Conservation (phyloP, 495 filamentous ascomycete species). For the Xylaria telfairii region DNA sequence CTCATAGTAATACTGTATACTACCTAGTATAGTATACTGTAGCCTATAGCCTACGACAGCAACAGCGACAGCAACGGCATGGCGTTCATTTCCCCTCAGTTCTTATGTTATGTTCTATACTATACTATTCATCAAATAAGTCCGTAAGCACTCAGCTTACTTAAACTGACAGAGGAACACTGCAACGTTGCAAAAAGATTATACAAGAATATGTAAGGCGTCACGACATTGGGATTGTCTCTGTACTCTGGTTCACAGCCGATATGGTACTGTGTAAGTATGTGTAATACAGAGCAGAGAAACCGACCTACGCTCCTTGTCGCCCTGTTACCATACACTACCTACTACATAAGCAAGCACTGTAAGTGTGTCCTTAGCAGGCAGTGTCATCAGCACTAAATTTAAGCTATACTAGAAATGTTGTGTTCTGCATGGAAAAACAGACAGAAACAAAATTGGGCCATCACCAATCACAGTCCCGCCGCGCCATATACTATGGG, state of each 20-base stretch:
- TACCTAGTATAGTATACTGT: too few species aligned
- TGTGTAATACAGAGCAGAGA: neutral
- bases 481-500: neutral
- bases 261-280: neutral
- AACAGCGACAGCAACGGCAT: neutral
- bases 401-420: neutral
- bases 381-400: constrained; percentile 21
- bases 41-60: neutral
- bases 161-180: neutral
- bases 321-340: constrained; percentile 7
- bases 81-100: neutral
- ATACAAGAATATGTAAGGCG: neutral
- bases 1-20: neutral
- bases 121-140: too few species aligned
- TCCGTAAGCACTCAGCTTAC: neutral
- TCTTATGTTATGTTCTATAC: neutral
- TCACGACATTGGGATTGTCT: neutral
- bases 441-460: neutral
- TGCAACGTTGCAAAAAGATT: neutral
- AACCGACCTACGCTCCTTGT: neutral
- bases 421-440: constrained; percentile 7
- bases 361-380: too few species aligned
- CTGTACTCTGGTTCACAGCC: neutral
- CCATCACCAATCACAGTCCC: constrained; percentile 7
- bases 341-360: too few species aligned